phyloP scores from a whole-genome alignment of 2,329 filamentous ascomycete species.

The Purpureocillium takamizusanense region DNA sequence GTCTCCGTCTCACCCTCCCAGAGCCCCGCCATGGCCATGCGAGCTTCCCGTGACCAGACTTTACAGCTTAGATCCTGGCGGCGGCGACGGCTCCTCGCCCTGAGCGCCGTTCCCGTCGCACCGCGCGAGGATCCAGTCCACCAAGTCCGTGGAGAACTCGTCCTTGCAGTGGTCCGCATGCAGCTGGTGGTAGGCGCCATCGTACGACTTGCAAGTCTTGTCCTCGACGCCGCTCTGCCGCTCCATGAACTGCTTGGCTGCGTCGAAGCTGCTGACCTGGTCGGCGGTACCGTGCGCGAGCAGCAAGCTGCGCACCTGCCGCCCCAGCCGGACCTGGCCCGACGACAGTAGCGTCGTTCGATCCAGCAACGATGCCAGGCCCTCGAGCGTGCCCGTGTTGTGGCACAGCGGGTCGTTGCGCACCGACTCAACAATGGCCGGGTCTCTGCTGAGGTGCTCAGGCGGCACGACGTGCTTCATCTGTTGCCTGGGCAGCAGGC shows the following conservation, averaged over 20 bases:
- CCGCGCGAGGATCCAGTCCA: slow-evolving; percentile 54
- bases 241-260: slow-evolving; percentile 56
- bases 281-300: slow-evolving; percentile 72
- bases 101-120: slow-evolving; percentile 1
- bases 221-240: slow-evolving; percentile 49
- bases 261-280: slow-evolving; percentile 55
- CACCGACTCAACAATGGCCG: slow-evolving; percentile 50
- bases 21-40: no score
- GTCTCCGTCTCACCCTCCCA: no score
- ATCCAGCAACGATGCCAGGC: slow-evolving; percentile 68
- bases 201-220: slow-evolving; percentile 63
- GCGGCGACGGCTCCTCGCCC: slow-evolving; percentile 4
- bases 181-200: slow-evolving; percentile 70
- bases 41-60: no score
- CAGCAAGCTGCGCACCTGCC: slow-evolving; percentile 55
- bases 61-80: slow-evolving; percentile 28
- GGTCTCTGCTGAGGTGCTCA: slow-evolving; percentile 58
- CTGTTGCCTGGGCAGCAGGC: slow-evolving; percentile 58
- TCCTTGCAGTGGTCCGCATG: slow-evolving; percentile 50
- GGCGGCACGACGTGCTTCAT: slow-evolving; percentile 57
- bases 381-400: slow-evolving; percentile 78
- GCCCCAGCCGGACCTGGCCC: slow-evolving; percentile 43
- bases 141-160: slow-evolving; percentile 49
- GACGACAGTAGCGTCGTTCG: slow-evolving; percentile 52
- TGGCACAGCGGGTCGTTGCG: slow-evolving; percentile 64